phyloP scores from a whole-genome alignment of 176 grass and related monocot species.

The Saccharum spontaneum region DNA sequence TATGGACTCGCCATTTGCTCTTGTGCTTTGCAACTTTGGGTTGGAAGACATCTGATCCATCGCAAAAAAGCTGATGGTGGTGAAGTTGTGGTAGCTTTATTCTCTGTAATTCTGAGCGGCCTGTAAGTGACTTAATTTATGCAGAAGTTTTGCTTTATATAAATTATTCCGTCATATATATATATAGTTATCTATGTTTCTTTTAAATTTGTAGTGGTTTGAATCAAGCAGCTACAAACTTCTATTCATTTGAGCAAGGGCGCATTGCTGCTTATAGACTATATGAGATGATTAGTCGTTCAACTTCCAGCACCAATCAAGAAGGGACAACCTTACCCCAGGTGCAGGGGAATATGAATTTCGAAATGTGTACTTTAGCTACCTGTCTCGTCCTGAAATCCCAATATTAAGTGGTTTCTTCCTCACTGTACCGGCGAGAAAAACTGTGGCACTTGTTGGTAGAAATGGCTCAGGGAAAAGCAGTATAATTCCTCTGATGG shows the following conservation, averaged over 20 bases:
- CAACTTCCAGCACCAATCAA: conserved; percentile 77
- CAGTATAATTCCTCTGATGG: conserved; percentile 99
- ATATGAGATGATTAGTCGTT: conserved; percentile 99
- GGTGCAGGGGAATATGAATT: conserved; percentile 99
- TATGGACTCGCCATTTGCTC: conserved; percentile 99
- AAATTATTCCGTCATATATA: background rate
- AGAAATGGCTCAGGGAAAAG: conserved; percentile 99
- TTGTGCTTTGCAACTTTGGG: conserved; percentile 97
- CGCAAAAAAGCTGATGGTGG: conserved; percentile 87
- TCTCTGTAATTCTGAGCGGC: conserved; percentile 94
- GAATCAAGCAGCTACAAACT: conserved; percentile 99
- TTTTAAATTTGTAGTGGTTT: conserved; percentile 66
- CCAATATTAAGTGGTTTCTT: conserved; percentile 99
- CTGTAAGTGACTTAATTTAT: conserved; percentile 64
- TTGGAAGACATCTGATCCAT: conserved; percentile 78
- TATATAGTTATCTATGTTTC: conserved; percentile 19
- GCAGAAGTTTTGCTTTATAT: background rate
- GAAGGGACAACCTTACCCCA: conserved; percentile 71
- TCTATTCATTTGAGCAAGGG: conserved; percentile 99
- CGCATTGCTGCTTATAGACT: conserved; percentile 97
- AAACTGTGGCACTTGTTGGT: conserved; percentile 99
- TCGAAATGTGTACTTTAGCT: conserved; percentile 99
- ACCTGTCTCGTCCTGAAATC: conserved; percentile 96
- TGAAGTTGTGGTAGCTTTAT: conserved; percentile 91
- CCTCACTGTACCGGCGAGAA: conserved; percentile 94